phyloP scores from a whole-genome alignment of 2,329 filamentous ascomycete species.

The Paraphoma sp. region DNA sequence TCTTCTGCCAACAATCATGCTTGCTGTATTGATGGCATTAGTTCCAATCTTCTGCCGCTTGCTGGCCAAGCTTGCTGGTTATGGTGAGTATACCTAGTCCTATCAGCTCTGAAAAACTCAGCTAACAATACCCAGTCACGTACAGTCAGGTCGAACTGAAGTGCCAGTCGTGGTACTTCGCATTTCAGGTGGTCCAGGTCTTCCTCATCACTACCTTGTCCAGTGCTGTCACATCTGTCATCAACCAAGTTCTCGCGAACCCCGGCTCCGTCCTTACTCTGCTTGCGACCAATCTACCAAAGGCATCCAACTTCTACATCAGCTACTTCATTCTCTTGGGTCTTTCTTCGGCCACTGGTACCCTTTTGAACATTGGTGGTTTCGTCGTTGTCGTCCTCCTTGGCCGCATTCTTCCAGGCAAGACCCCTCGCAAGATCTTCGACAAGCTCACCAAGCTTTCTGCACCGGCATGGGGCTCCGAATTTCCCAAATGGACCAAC shows the following conservation, averaged over 20 bases:
- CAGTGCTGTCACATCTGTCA: conserved; percentile 73
- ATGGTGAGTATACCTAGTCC: conserved; percentile 14
- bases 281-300: conserved; percentile 77
- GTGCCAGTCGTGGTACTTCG: conserved; percentile 91
- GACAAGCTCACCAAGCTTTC: conserved; percentile 52
- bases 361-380: conserved; percentile 78
- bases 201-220: conserved; percentile 87
- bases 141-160: conserved; percentile 66
- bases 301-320: conserved; percentile 92
- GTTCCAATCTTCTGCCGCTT: conserved; percentile 52
- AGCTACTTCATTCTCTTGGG: conserved; percentile 95
- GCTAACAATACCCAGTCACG: conserved; percentile 33
- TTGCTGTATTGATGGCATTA: conserved; percentile 53
- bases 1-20: conserved; percentile 51
- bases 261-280: conserved; percentile 68
- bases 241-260: conserved; percentile 63
- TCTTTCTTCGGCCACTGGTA: conserved; percentile 37
- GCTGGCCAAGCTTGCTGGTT: conserved; percentile 47
- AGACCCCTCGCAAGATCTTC: conserved; percentile 57
- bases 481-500: conserved; percentile 57
- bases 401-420: conserved; percentile 62
- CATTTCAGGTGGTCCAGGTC: conserved; percentile 91
- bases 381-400: conserved; percentile 86
- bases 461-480: conserved; percentile 53
- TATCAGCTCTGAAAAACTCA: background rate